A percentile compares a stretch with the other conserved stretches of the same genome.
Conservation (phyloP, 176 grass and related monocot genomes). For the Stipa capillata region DNA sequence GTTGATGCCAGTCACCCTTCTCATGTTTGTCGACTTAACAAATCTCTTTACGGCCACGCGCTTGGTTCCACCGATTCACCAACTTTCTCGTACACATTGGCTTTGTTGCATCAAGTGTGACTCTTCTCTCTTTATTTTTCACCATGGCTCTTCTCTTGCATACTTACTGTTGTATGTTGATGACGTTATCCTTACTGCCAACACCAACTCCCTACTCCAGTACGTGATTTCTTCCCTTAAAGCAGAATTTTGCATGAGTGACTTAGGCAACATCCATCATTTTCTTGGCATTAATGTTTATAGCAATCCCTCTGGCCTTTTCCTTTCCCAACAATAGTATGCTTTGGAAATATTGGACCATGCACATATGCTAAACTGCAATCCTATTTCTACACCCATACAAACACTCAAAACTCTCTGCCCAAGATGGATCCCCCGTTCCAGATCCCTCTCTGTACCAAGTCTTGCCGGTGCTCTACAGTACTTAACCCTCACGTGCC, state of each 20-base stretch:
- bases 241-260: background rate
- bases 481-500: background rate
- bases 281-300: background rate
- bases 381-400: background rate
- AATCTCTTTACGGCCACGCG: too few species aligned
- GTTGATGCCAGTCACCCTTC: too few species aligned
- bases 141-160: too few species aligned
- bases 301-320: background rate
- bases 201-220: too few species aligned
- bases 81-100: too few species aligned
- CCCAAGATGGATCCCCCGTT: background rate
- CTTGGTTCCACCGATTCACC: too few species aligned
- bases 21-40: too few species aligned
- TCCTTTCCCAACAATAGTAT: background rate
- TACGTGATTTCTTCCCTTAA: too few species aligned
- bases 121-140: too few species aligned
- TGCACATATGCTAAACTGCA: background rate
- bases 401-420: background rate
- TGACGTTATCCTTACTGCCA: too few species aligned
- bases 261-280: background rate
- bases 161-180: too few species aligned
- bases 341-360: background rate
- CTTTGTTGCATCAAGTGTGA: too few species aligned
- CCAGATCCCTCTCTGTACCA: background rate
- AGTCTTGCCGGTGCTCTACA: background rate